A percentile compares a stretch with the other conserved stretches of the same genome.
Conservation (phyloP, 2,329 filamentous ascomycete genomes). For the Helotiales sp. region DNA sequence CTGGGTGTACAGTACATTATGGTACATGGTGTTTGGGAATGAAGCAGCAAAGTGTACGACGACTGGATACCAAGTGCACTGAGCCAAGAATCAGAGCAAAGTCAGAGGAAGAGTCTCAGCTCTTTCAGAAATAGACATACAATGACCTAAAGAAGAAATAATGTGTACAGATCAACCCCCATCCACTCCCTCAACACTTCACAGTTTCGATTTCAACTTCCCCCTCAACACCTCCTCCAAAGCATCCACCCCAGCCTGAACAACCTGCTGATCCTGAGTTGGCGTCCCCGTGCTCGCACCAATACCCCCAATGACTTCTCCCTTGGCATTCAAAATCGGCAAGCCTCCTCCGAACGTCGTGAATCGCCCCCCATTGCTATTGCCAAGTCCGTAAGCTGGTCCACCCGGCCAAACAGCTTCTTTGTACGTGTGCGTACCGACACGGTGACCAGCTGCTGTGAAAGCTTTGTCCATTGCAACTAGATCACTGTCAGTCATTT, state of each 20-base stretch:
- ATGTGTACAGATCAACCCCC: too few relatives aligned
- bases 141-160: too few relatives aligned
- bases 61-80: neutral
- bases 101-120: too few relatives aligned
- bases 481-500: conserved; percentile 15
- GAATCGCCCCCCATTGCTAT: conserved; percentile 58
- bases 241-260: conserved; percentile 56
- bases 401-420: conserved; percentile 59
- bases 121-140: too few relatives aligned
- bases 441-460: conserved; percentile 59
- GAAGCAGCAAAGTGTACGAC: neutral
- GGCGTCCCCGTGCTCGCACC: conserved; percentile 60
- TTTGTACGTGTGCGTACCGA: conserved; percentile 57
- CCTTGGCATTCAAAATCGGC: conserved; percentile 52
- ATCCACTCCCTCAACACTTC: too few relatives aligned
- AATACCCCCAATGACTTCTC: conserved; percentile 57
- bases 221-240: conserved; percentile 41
- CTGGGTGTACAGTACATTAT: conserved; percentile 9
- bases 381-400: conserved; percentile 55
- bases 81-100: too few relatives aligned
- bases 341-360: conserved; percentile 59
- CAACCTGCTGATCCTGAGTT: conserved; percentile 58
- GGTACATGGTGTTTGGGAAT: neutral
- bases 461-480: conserved; percentile 53
- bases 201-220: conserved; percentile 50